Conservation (phyloP, 805 yeast genomes). For the Yarrowia sp. region DNA sequence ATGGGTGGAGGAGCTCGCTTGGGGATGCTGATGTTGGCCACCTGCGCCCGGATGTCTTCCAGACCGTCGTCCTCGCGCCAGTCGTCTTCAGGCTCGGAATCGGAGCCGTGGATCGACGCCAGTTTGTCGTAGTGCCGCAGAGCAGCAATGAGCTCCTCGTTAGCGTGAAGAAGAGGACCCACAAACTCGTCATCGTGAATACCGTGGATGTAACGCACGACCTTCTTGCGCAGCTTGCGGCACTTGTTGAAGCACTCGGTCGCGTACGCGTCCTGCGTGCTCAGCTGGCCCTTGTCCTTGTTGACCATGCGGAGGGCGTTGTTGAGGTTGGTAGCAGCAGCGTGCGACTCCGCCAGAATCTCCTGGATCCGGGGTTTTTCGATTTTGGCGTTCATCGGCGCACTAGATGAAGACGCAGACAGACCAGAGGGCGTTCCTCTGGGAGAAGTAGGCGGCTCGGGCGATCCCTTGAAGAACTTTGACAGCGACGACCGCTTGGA, state of each 20-base stretch:
- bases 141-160: conserved; percentile 80
- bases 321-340: conserved; percentile 65
- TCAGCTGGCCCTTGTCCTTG: conserved; percentile 45
- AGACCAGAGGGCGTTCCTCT: background rate
- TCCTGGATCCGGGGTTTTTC: conserved; percentile 71
- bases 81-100: conserved; percentile 45
- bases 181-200: conserved; percentile 81
- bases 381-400: conserved; percentile 39
- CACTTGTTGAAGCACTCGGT: conserved; percentile 71
- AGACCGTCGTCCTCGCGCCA: conserved; percentile 19
- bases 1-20: conserved; percentile 31
- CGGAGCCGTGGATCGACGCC: conserved; percentile 46
- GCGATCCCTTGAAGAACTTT: conserved; percentile 13
- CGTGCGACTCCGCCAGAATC: conserved; percentile 70
- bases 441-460: background rate
- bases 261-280: conserved; percentile 63
- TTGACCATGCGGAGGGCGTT: conserved; percentile 53
- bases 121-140: conserved; percentile 65
- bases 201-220: conserved; percentile 76
- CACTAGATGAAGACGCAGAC: background rate
- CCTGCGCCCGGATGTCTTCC: conserved; percentile 36
- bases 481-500: conserved; percentile 3
- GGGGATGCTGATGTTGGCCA: conserved; percentile 5
- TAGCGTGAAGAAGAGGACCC: conserved; percentile 85
- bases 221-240: conserved; percentile 68